A percentile compares a stretch with the other conserved stretches of the same genome.
phyloP scores from a whole-genome alignment of 2,329 filamentous ascomycete species.

The Dactylonectria estremocensis region DNA sequence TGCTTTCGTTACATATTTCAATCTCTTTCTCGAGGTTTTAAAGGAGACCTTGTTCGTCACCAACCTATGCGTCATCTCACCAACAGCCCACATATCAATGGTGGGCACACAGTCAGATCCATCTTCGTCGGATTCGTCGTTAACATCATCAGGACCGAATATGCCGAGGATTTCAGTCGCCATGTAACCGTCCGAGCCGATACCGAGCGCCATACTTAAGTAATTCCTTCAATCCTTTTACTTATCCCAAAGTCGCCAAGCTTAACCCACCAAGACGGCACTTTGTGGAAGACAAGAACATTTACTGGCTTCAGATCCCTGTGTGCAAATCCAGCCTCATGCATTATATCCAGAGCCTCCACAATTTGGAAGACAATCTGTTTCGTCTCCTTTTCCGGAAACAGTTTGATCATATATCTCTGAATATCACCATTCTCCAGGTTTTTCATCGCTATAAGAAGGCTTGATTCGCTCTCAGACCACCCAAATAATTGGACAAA shows the following conservation, averaged over 20 bases:
- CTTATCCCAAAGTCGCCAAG: conserved; percentile 21
- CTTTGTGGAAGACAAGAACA: conserved; percentile 6
- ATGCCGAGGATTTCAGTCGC: conserved; percentile 1
- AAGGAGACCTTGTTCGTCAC: neutral
- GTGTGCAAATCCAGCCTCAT: conserved; percentile 17
- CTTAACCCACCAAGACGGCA: conserved; percentile 19
- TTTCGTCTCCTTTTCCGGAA: neutral
- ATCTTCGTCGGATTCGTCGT: neutral
- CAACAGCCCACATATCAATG: conserved; percentile 51
- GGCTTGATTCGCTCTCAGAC: conserved; percentile 2
- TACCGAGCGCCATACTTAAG: neutral
- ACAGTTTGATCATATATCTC: neutral
- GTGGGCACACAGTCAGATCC: neutral
- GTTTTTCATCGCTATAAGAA: conserved; percentile 24
- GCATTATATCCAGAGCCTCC: conserved; percentile 13
- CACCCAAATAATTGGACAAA: conserved; percentile 18
- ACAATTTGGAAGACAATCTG: conserved; percentile 1
- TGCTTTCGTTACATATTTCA: neutral
- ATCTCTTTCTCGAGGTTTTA: neutral
- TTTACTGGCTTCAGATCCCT: conserved; percentile 21
- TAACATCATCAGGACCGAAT: neutral
- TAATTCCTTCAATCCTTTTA: neutral
- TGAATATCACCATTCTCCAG: conserved; percentile 12
- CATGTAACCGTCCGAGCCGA: conserved; percentile 3
- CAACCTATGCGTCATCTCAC: conserved; percentile 49